Conservation (phyloP, 2,329 filamentous ascomycete species). For the Fusarium sp. region DNA sequence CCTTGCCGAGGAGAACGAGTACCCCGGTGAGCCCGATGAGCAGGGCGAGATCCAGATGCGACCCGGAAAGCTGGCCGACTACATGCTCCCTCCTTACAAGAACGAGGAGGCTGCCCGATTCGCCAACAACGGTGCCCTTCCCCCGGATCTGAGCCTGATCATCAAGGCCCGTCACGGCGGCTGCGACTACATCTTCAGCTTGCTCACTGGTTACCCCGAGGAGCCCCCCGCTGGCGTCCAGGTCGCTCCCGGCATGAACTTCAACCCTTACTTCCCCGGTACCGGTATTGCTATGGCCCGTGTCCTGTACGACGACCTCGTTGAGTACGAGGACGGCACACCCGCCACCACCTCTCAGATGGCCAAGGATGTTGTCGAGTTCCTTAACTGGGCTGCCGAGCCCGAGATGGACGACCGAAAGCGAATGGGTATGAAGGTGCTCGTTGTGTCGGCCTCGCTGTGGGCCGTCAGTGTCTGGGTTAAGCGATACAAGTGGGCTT, state of each 20-base stretch:
- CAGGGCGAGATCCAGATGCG: constrained; percentile 98
- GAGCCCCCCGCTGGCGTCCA: constrained; percentile 91
- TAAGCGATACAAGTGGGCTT: constrained; percentile 99
- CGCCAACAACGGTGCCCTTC: constrained; percentile 97
- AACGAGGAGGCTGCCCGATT: constrained; percentile 98
- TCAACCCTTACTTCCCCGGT: constrained; percentile 99
- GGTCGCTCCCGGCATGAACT: constrained; percentile 93
- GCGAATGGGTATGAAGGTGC: constrained; percentile 99
- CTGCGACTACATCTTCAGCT: constrained; percentile 97
- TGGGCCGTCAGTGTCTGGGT: constrained; percentile 94
- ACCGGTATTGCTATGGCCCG: constrained; percentile 99
- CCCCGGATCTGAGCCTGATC: constrained; percentile 97
- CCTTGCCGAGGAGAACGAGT: constrained; percentile 97
- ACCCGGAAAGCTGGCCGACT: constrained; percentile 97
- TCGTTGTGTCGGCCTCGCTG: constrained; percentile 82
- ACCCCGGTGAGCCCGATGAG: constrained; percentile 97
- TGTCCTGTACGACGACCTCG: constrained; percentile 96
- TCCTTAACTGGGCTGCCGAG: constrained; percentile 99
- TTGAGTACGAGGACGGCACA: constrained; percentile 98
- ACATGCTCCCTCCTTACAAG: constrained; percentile 95
- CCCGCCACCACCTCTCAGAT: constrained; percentile 97
- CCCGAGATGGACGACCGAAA: constrained; percentile 99
- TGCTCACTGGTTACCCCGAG: constrained; percentile 97
- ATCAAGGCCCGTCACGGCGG: constrained; percentile 98
- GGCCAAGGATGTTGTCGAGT: constrained; percentile 99